Evolutionary conservation across 139 green algal genomes (phyloP).

Genomic region (Micractinium conductrix): DNA sequence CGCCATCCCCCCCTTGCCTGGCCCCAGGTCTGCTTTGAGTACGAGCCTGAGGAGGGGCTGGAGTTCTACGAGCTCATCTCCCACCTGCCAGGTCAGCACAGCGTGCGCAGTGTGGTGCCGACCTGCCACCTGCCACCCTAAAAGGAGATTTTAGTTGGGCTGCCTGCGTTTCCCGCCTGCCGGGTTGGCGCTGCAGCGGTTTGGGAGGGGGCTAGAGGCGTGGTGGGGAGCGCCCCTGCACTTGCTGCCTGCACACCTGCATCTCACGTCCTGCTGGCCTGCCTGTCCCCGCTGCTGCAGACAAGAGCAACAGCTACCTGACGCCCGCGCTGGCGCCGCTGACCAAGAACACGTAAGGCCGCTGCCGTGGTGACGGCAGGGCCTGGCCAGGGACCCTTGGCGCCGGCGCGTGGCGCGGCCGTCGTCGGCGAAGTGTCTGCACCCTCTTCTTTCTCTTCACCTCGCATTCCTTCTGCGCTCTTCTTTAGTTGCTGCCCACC

Average conservation of each 20-base stretch:
- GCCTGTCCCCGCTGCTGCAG: conserved; percentile 11
- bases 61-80: conserved; percentile 90
- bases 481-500: no score
- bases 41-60: conserved; percentile 61
- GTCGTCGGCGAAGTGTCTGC: no score
- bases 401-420: no score
- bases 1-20: neutral
- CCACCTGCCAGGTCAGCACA: conserved; percentile 58
- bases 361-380: neutral
- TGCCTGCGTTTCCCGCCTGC: neutral
- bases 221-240: neutral
- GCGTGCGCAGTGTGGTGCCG: neutral
- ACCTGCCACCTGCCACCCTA: no score
- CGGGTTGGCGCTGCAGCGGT: neutral
- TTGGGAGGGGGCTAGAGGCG: neutral
- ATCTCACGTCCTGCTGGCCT: neutral
- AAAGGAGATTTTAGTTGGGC: no score
- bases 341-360: conserved; percentile 85
- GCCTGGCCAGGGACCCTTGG: no score
- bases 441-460: no score
- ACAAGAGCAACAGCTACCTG: conserved; percentile 88
- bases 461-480: no score
- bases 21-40: conserved; percentile 78
- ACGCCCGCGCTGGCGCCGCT: conserved; percentile 75
- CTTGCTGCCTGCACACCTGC: no score